Base-by-base conservation (phyloP, 176 grass and related monocot genomes). In the Calamus simplicifolius region DNA sequence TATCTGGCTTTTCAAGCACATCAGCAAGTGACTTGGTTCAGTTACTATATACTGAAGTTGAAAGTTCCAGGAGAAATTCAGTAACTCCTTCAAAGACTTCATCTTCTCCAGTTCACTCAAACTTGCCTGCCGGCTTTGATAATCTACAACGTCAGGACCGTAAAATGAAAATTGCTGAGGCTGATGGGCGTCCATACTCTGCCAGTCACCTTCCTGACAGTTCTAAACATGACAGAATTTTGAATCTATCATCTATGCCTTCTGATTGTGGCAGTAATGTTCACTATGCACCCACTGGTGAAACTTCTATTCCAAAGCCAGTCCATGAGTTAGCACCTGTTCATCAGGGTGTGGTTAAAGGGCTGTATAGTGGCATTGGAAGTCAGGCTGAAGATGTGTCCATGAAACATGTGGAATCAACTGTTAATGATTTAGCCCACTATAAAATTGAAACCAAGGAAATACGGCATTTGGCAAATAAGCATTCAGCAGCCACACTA, bases 1-100 rank as follows among this genome's bases (percentile, higher is more conserved):
- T 38, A 18, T 48, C 31, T 12, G 77, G 51, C 49, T 10, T 75
- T 28, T 19, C 51, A 14, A 80, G 66, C 56, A 57, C 71, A 29
- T 71, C 66, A 30, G 25, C 54, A 18, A 80, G 51, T 57, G 75
- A 77, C 50, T 60, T 67, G 17, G 68, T 71, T 65, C 74, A 84
- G 58, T 13, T 74, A 54, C 67, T 71, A 21, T 16, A 13, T 56
- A 8, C 18, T 55, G 79, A 79, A 27, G 38, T 67, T 63, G 77
- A 66, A 0, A 52, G 25, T 5, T 50, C 4, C 27, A 19, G 59
- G 38, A 17, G 5, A 35, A 69, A 43, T 5, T 64, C 62, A 19
- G 28, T 31, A 17, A 71, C 2, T 15, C 61, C 59, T 48, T 15
- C 1, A 0, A 70, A 52, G 31, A 77, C 55, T 48, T 10, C 51